phyloP scores from a whole-genome alignment of 441 rosid genomes.

The Metrosideros polymorpha region DNA sequence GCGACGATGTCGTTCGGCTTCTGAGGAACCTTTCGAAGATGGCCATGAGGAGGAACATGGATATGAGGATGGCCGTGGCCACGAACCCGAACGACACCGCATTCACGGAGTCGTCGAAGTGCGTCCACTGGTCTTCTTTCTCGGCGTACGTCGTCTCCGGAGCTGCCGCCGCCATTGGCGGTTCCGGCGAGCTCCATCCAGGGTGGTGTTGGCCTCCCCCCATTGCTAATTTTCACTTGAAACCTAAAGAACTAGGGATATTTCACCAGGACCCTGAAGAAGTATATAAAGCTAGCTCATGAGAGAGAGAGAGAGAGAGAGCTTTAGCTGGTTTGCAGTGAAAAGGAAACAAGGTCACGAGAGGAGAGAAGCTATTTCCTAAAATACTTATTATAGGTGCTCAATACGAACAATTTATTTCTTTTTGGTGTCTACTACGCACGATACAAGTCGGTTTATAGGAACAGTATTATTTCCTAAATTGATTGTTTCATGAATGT shows the following conservation, averaged over 20 bases:
- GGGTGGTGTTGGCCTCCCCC: background rate
- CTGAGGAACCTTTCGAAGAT: conserved; percentile 44
- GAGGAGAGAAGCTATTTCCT: background rate
- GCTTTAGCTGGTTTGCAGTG: background rate
- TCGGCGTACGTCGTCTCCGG: conserved; percentile 18
- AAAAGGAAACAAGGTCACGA: background rate
- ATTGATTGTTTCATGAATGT: background rate
- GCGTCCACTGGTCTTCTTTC: conserved; percentile 36
- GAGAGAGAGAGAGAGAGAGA: background rate
- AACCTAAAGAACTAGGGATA: background rate
- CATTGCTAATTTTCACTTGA: background rate
- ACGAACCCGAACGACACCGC: conserved; percentile 58
- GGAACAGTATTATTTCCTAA: background rate
- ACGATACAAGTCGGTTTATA: background rate
- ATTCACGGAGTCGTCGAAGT: conserved; percentile 45
- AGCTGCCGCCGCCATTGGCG: conserved; percentile 4
- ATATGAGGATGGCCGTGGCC: conserved; percentile 53
- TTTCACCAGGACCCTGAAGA: background rate
- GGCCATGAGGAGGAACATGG: conserved; percentile 52
- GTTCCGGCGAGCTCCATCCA: background rate
- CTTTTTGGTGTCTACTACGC: background rate
- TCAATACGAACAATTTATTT: background rate
- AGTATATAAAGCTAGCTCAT: background rate
- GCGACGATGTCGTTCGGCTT: conserved; percentile 8
- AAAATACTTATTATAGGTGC: background rate